Conservation (phyloP, 371 early-diverging fungal species). For the Chytridium lagenaria region DNA sequence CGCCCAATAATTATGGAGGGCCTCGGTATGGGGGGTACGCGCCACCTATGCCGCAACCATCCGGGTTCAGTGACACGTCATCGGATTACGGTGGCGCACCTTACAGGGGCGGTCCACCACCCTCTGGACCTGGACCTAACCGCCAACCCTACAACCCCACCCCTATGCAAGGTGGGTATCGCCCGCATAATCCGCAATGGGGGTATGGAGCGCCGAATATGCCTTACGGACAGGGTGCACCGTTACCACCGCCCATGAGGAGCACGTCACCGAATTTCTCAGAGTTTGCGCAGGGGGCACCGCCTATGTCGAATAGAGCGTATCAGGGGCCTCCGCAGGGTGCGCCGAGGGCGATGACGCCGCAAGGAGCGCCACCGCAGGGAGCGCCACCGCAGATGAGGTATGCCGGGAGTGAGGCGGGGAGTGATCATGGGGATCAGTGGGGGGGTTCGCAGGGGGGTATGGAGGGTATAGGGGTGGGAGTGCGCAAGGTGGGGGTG, state of each 20-base stretch:
- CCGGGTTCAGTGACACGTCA: background rate
- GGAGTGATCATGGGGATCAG: background rate
- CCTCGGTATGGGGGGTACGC: background rate
- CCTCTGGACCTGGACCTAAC: no score
- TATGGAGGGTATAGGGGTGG: background rate
- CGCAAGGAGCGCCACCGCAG: no score
- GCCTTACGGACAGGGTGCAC: background rate
- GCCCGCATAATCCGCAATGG: background rate
- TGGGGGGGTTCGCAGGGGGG: background rate
- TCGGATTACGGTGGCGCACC: background rate
- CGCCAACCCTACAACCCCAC: background rate
- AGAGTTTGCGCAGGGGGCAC: background rate
- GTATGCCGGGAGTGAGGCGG: background rate
- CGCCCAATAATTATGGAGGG: background rate
- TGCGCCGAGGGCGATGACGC: background rate
- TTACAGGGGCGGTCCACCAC: background rate
- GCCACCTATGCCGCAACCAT: background rate
- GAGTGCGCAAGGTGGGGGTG: background rate
- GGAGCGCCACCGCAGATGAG: background rate
- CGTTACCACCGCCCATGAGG: background rate
- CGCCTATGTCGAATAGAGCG: background rate
- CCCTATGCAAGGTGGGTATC: background rate
- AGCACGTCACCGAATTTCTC: background rate
- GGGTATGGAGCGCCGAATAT: background rate
- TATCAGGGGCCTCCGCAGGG: background rate